Percentiles rank a stretch among this genome's conserved stretches.
Conservation (phyloP, 169 alveolate species). For the Plasmodium blacklocki region DNA sequence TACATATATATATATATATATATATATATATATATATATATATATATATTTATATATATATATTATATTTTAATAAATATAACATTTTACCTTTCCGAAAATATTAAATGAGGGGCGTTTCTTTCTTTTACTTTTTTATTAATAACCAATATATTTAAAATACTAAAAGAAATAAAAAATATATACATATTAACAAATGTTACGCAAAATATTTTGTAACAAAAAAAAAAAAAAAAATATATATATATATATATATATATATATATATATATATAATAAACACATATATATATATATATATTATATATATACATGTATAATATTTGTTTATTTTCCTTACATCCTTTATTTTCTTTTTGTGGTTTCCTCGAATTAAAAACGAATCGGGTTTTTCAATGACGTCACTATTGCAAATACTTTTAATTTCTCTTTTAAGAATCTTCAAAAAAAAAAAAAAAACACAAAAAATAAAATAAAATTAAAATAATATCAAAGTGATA, state of each 20-base stretch:
- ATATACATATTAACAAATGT: slow-evolving; percentile 3
- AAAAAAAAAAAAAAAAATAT: background rate
- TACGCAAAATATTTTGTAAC: background rate
- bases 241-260: background rate
- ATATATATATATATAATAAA: background rate
- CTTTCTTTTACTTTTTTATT: background rate
- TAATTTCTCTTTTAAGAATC: slow-evolving; percentile 80
- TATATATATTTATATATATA: no score
- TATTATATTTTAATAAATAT: no score
- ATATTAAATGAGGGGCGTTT: no score
- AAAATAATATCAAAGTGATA: background rate
- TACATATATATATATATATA: no score
- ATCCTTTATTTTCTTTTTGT: slow-evolving; percentile 79
- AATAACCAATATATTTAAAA: slow-evolving; percentile 70
- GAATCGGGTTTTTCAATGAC: slow-evolving; percentile 79
- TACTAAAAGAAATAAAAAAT: slow-evolving; percentile 24
- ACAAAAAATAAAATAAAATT: no score
- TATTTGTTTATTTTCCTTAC: slow-evolving; percentile 78
- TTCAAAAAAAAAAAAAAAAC: background rate
- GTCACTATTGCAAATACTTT: slow-evolving; percentile 77
- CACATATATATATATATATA: background rate
- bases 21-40: no score
- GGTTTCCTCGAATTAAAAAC: slow-evolving; percentile 83
- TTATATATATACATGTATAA: background rate
- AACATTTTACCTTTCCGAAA: no score